Evolutionary conservation across 352 stramenopile genomes (phyloP).

Genomic region (Chrysophaeum taylorii): DNA sequence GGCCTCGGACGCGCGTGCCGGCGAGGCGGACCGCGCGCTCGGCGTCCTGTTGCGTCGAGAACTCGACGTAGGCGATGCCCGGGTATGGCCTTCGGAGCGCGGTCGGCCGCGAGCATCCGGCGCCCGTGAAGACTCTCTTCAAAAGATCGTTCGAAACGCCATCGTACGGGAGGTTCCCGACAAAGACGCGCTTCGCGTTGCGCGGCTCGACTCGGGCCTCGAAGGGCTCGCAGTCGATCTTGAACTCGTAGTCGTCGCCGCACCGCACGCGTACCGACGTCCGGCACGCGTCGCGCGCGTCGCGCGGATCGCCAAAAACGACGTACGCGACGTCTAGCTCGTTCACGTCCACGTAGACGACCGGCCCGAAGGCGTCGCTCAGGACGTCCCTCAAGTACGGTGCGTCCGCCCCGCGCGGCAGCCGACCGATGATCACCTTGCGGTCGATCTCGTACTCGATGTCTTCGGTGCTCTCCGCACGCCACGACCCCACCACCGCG

Average conservation of each 20-base stretch:
- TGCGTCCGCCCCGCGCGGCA: neutral
- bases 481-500: too few relatives aligned
- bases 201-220: neutral
- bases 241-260: neutral
- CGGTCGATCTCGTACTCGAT: slow-evolving; percentile 2
- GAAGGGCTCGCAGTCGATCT: neutral
- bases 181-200: neutral
- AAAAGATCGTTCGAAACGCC: neutral
- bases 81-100: neutral
- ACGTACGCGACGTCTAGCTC: neutral
- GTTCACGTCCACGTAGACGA: neutral
- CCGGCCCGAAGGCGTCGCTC: neutral
- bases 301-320: neutral
- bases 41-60: neutral
- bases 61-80: slow-evolving; percentile 4
- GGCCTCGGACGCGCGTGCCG: slow-evolving; percentile 5
- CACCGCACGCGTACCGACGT: neutral
- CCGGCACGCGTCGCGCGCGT: neutral
- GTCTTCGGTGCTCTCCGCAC: too few relatives aligned
- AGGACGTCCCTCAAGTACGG: neutral
- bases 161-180: slow-evolving; percentile 3
- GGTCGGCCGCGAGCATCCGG: neutral
- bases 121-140: neutral
- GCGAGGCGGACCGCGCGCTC: neutral
- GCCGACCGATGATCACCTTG: neutral